Conservation (phyloP, 2,329 filamentous ascomycete genomes). For the Neonectria coccinea region DNA sequence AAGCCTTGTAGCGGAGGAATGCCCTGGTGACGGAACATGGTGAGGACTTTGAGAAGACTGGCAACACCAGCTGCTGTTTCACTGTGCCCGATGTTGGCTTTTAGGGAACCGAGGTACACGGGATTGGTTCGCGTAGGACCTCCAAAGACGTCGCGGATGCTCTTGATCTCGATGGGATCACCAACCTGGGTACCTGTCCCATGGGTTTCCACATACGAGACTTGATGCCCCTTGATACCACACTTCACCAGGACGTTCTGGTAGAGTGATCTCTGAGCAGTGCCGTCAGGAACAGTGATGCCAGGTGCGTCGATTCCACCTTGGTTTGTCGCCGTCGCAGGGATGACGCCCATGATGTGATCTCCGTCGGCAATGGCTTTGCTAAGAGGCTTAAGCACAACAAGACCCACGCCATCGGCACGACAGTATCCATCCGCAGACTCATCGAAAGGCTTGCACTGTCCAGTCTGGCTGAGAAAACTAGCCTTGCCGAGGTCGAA, state of each 20-base stretch:
- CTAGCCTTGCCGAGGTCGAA: slow-evolving; percentile 37
- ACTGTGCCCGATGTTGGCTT: slow-evolving; percentile 47
- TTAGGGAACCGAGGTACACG: slow-evolving; percentile 47
- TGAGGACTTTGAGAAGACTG: slow-evolving; percentile 48
- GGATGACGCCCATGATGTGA: slow-evolving; percentile 78
- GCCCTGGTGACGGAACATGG: slow-evolving; percentile 46
- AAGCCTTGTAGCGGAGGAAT: slow-evolving; percentile 45
- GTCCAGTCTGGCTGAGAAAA: slow-evolving; percentile 39
- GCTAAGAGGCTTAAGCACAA: slow-evolving; percentile 82
- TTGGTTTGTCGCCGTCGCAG: slow-evolving; percentile 82
- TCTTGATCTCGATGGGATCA: slow-evolving; percentile 56
- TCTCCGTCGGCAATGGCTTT: slow-evolving; percentile 82
- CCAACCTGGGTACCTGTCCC: slow-evolving; percentile 62
- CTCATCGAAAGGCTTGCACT: slow-evolving; percentile 75
- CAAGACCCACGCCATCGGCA: slow-evolving; percentile 78
- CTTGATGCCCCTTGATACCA: slow-evolving; percentile 33
- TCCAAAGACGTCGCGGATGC: slow-evolving; percentile 36
- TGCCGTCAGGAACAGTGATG: slow-evolving; percentile 83
- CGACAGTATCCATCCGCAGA: slow-evolving; percentile 86
- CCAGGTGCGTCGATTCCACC: slow-evolving; percentile 80
- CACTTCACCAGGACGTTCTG: slow-evolving; percentile 70
- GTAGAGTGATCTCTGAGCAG: slow-evolving; percentile 79
- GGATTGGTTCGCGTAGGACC: not conserved
- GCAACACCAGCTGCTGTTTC: slow-evolving; percentile 48
- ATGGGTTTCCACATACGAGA: slow-evolving; percentile 57